Base-by-base conservation (phyloP, 495 filamentous ascomycete genomes). In the Hypoxylon lenormandii region DNA sequence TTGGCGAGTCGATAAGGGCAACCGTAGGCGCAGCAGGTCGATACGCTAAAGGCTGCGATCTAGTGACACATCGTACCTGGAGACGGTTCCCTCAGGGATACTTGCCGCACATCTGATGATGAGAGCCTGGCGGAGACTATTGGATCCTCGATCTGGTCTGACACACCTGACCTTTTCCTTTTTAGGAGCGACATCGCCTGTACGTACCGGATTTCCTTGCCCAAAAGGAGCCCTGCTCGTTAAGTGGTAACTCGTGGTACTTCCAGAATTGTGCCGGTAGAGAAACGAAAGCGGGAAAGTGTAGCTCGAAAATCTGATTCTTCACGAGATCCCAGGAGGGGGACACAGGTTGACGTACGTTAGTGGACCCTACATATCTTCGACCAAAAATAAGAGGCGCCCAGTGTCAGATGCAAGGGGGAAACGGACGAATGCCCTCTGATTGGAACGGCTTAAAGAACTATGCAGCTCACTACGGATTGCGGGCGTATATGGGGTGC, bases 1-100 rank as follows among this genome's bases (percentile, higher is more conserved):
- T 71, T 71, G 68, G 68, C 68, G 62, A 71, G 68, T 71, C 68
- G 68, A 71, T 66, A 71, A 71, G 68, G 30, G 68, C 55, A 63
- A 62, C 57, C 52, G 57, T 71, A 65, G 62, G 68, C 68, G 68
- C 68, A 63, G 68, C 52, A 55, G 30, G 59, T 58, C 68, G 62
- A 33, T 61, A 63, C 68, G 68, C 68, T 71, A 71, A 21, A 64
- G 62, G 62, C 52, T 53, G 68, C 68, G 68, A 71, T 71, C 68
- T 66, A 71, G 57, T 71, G 68, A 66, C 54, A 71, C 68, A 63
- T 71, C 62, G 62, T 71, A 49, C 55, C 68, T 71, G 62, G 52
- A 62, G 62, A 71, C 46, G 68, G 68, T 66, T 71, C 68, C 68
- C 68, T 66, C 68, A 71, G 68, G 61, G 68, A 71, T 71, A 71